A percentile compares a stretch with the other conserved stretches of the same genome.
Conservation (phyloP, 257 asterid species). For the Solanum sejunctum region DNA sequence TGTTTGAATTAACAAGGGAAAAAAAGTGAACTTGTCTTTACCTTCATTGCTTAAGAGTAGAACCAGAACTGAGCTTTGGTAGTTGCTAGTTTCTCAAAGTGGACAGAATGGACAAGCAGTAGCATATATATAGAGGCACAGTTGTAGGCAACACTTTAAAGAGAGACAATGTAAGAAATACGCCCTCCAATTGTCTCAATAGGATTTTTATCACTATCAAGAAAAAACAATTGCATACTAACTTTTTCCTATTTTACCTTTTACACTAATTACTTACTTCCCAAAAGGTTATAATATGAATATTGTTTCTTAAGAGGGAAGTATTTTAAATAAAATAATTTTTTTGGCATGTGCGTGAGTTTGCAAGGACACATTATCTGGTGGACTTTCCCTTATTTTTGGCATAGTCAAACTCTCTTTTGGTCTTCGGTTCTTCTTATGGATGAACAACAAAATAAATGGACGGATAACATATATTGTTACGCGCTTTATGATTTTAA, state of each 20-base stretch:
- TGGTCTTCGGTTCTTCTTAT: background rate
- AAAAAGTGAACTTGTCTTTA: background rate
- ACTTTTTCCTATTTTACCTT: no score
- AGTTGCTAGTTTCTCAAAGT: background rate
- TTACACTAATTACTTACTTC: no score
- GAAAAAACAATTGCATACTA: no score
- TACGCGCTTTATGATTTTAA: background rate
- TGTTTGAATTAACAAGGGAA: background rate
- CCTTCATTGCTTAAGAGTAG: background rate
- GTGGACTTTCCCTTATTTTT: background rate
- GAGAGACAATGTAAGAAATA: background rate
- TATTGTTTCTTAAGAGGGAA: background rate
- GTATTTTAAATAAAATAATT: background rate
- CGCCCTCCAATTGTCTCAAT: no score
- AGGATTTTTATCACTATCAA: no score
- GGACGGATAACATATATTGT: no score
- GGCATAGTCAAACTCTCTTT: background rate
- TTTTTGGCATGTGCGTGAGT: constrained; percentile 7
- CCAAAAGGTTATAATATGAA: background rate
- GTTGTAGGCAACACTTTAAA: background rate
- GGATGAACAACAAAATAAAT: no score
- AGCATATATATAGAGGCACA: background rate
- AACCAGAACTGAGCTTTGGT: background rate
- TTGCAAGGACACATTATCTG: background rate
- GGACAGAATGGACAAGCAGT: background rate